These are phyloP conservation scores for Candida quercuum DNA, from an alignment of 805 yeast genomes.

Conservation along the genomic window DNA sequence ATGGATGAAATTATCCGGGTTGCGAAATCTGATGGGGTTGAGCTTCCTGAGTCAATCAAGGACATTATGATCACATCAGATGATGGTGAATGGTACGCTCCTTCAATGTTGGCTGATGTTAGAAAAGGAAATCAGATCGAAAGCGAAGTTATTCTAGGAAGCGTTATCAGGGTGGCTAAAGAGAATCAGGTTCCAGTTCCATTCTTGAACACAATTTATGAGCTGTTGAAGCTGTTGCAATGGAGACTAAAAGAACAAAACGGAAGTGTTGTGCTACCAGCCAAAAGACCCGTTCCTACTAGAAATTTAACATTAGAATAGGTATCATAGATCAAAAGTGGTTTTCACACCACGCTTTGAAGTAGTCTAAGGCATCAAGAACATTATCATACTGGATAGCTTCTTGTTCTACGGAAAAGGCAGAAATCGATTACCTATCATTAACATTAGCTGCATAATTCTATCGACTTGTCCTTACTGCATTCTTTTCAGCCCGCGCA, in stretches of 20 bases:
- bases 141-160: slow-evolving; percentile 67
- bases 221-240: slow-evolving; percentile 56
- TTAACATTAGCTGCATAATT: too few species aligned
- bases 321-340: too few species aligned
- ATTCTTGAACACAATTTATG: slow-evolving; percentile 49
- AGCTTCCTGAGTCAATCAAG: slow-evolving; percentile 44
- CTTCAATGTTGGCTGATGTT: slow-evolving; percentile 71
- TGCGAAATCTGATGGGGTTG: slow-evolving; percentile 65
- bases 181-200: slow-evolving; percentile 51
- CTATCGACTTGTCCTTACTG: too few species aligned
- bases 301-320: slow-evolving; percentile 3
- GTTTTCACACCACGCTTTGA: too few species aligned
- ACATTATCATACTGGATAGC: too few species aligned
- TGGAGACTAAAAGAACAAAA: slow-evolving; percentile 52
- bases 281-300: slow-evolving; percentile 29
- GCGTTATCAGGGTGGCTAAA: slow-evolving; percentile 46
- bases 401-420: too few species aligned
- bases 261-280: slow-evolving; percentile 42
- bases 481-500: too few species aligned
- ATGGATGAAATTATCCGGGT: slow-evolving; percentile 62
- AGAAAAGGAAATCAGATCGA: slow-evolving; percentile 65
- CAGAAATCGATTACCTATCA: too few species aligned
- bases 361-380: too few species aligned
- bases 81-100: slow-evolving; percentile 54
- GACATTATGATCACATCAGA: slow-evolving; percentile 50